Base-by-base conservation (phyloP, 352 stramenopile species). In the Pythium scleroteichum region DNA sequence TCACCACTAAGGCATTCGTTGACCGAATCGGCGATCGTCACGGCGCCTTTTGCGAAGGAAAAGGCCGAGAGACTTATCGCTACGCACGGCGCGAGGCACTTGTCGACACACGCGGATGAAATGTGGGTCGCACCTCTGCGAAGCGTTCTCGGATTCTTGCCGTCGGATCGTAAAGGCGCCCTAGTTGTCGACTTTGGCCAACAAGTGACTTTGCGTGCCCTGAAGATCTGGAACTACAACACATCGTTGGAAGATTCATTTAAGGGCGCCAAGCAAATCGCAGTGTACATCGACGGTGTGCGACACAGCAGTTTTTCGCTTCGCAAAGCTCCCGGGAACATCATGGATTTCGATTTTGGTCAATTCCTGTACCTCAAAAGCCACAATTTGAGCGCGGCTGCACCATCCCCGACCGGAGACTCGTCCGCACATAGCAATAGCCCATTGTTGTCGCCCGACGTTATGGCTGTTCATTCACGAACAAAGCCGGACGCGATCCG, bases 161-260 rank as follows among this genome's bases (percentile, higher is more conserved):
- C 75, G 35, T 72, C 67, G 38, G 63, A 60, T 5, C 59, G 71
- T 2, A 68, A 61, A n/a, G 76, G 72, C 27, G 71, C 46, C 1
- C 20, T 92, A 12, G 56, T 49, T 5, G 55, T 95, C 4, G 64
- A 78, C 22, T 89, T 95, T 35, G 59, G 61, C 0, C 66, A 84
- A 5, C 65, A 53, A 20, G 67, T 86, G 13, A 68, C 38, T 6
- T 46, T 90, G 17, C 73, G 75, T 20, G 82, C 77, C 2, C 61
- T 92, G 38, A 87, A 87, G 48, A 65, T 90, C 22, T 92, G 82
- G 81, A 91, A 92, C 42, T 91, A 91, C 71, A 92, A 92, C 68
- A 77, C 79, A 32, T 79, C 72, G 27, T 63, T 87, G 1, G 86
- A 93, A 17, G 80, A 88, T n/a, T 89, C 79, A 8, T 88, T 81